Base-by-base conservation (phyloP, 768 basidiomycete species). In the Naganishia kalamii region DNA sequence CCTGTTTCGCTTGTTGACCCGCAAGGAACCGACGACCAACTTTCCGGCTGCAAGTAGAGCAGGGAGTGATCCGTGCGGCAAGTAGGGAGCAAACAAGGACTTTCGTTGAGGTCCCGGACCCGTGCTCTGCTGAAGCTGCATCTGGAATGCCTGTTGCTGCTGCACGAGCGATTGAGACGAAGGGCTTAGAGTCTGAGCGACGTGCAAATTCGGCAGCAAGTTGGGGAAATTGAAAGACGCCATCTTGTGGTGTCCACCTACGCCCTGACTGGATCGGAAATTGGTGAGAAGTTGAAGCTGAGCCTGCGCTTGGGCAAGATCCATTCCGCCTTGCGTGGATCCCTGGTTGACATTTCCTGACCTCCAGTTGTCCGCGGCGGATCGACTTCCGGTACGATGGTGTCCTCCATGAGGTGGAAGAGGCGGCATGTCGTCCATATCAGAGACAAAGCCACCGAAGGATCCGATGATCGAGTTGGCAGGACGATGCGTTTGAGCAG, bases 1-100 rank as follows among this genome's bases (percentile, higher is more conserved):
- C 62, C 96, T 86, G 77, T 98, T 97, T 71, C 94, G 88, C 81
- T 98, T 97, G 81, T 98, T 98, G 70, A 97, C 96, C 35, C 96
- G 87, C 57, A 99, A 80, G 61, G 96, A 92, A 68, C 96, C 96
- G 47, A 98, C 92, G 63, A 99, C 96, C 49, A 99, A 83, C 79
- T 98, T 98, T 50, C 96, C 96, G 11, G 96, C 94, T 10, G 90
- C 90, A 60, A 99, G 84, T 61, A 99, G 85, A 54, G 96, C 96
- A 27, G 94, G 94, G 41, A 99, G 84, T 48, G 92, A 96, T 13
- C 93, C 94, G 77, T 97, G 93, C 57, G 96, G 96, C 67, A 99
- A 86, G 77, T 99, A 99, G 62, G 96, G 96, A 65, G 94, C 94
- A 77, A 99, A 99, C 41, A 99, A 84, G 48, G 92, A 97, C 81